These are phyloP conservation scores for Fusarium palustre DNA, from an alignment of 2,329 filamentous ascomycete genomes.

Conservation along the genomic window DNA sequence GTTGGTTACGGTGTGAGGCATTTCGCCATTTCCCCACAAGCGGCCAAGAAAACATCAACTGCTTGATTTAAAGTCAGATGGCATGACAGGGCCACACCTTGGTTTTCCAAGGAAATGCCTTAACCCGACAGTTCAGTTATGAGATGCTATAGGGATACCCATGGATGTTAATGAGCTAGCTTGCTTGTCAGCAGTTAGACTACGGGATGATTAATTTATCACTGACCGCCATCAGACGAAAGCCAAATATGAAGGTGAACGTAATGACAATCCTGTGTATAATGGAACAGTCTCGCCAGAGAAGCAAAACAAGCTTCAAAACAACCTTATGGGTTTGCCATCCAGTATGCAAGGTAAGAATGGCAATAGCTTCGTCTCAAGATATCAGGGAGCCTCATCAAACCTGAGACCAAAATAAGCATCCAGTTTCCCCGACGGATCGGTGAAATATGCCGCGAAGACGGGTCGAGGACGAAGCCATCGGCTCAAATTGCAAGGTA, in stretches of 20 bases:
- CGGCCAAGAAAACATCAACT: constrained; percentile 8
- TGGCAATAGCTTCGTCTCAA: constrained; percentile 27
- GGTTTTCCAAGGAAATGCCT: constrained; percentile 10
- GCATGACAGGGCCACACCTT: constrained; percentile 19
- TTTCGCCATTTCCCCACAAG: constrained; percentile 36
- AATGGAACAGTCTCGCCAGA: constrained; percentile 4
- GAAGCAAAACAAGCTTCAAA: constrained; percentile 28
- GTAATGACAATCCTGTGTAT: neutral
- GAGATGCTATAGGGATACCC: constrained; percentile 7
- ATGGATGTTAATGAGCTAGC: neutral
- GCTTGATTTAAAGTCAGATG: constrained; percentile 32
- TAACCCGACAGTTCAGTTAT: constrained; percentile 1
- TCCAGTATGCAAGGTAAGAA: constrained; percentile 13
- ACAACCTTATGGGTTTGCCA: constrained; percentile 9
- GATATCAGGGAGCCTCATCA: constrained; percentile 28
- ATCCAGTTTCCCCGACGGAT: constrained; percentile 36
- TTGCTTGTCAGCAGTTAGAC: neutral
- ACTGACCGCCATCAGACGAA: constrained; percentile 28
- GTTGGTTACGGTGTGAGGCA: constrained; percentile 31
- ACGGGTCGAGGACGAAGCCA: constrained; percentile 16
- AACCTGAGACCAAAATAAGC: constrained; percentile 10
- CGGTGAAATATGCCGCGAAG: constrained; percentile 20
- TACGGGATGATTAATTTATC: constrained; percentile 12
- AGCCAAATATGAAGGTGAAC: constrained; percentile 2
- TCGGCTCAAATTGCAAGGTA: constrained; percentile 27